These are phyloP conservation scores for Rhodotorula kratochvilovae DNA, from an alignment of 768 basidiomycete species.

Conservation along the genomic window DNA sequence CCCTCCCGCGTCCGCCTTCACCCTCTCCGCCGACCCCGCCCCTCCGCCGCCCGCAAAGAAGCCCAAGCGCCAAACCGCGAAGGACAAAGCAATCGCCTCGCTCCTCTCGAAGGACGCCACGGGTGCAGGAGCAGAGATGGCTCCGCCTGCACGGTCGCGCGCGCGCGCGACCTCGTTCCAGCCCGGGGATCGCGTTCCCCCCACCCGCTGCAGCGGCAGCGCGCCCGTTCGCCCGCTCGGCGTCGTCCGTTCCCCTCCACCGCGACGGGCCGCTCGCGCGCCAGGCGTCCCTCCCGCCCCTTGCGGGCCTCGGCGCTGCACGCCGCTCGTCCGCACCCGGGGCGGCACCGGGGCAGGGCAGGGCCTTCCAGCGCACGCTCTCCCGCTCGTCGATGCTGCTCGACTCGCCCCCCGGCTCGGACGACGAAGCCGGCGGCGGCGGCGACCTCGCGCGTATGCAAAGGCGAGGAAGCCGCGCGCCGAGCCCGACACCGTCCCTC, in stretches of 20 bases:
- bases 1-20: constrained; percentile 30
- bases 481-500: neutral
- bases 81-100: constrained; percentile 29
- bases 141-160: neutral
- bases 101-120: neutral
- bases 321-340: neutral
- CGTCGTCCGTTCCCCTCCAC: neutral
- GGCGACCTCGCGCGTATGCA: no score
- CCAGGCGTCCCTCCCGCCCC: constrained; percentile 10
- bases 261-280: neutral
- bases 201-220: neutral
- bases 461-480: neutral
- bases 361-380: neutral
- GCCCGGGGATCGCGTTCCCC: constrained; percentile 7
- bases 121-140: neutral
- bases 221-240: neutral
- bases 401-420: constrained; percentile 16
- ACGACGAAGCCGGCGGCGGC: neutral
- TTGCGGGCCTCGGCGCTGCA: neutral
- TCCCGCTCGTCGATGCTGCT: constrained; percentile 11
- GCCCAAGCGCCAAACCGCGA: constrained; percentile 9
- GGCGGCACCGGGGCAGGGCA: no score
- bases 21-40: neutral
- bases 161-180: neutral
- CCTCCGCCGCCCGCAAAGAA: constrained; percentile 5